These are phyloP conservation scores for Lanmaoa pseudosensibilis DNA, from an alignment of 768 basidiomycete species.

Conservation along the genomic window DNA sequence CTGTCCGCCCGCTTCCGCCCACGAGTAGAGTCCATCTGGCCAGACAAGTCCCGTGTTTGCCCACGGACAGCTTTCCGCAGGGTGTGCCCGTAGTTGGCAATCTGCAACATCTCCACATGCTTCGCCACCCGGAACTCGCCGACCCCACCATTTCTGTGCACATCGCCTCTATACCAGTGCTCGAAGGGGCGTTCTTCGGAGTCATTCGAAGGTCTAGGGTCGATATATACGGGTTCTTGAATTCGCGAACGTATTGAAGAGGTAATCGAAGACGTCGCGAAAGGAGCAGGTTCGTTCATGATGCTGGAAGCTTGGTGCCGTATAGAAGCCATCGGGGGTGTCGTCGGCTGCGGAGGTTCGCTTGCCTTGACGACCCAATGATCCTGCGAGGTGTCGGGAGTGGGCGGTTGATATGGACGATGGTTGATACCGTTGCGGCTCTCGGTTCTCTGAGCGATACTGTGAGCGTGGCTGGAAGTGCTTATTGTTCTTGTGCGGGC, in stretches of 20 bases:
- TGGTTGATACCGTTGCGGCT: constrained; percentile 33
- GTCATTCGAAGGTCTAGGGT: constrained; percentile 62
- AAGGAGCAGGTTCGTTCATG: constrained; percentile 66
- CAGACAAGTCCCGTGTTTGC: constrained; percentile 27
- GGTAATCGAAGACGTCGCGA: constrained; percentile 44
- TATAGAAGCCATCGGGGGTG: constrained; percentile 34
- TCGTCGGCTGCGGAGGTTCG: constrained; percentile 32
- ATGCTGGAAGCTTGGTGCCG: constrained; percentile 48
- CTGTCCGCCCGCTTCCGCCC: constrained; percentile 67
- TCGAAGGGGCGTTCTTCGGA: constrained; percentile 84
- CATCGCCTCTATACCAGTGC: constrained; percentile 89
- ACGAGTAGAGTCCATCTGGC: constrained; percentile 26
- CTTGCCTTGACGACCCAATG: constrained; percentile 31
- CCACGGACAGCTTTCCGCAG: constrained; percentile 36
- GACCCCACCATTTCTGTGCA: constrained; percentile 85
- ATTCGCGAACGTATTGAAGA: constrained; percentile 42
- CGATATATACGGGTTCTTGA: constrained; percentile 33
- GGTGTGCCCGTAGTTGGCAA: constrained; percentile 79
- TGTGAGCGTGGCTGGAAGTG: constrained; percentile 40
- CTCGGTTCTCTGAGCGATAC: constrained; percentile 37
- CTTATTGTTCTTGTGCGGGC: constrained; percentile 44
- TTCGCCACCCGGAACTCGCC: constrained; percentile 76
- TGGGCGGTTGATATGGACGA: constrained; percentile 24
- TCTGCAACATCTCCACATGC: constrained; percentile 83
- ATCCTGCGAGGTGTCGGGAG: constrained; percentile 33